Evolutionary conservation across 495 filamentous ascomycete genomes (phyloP), one percentile per base, ranked within the genome.

Genomic region (Podospora didyma): DNA sequence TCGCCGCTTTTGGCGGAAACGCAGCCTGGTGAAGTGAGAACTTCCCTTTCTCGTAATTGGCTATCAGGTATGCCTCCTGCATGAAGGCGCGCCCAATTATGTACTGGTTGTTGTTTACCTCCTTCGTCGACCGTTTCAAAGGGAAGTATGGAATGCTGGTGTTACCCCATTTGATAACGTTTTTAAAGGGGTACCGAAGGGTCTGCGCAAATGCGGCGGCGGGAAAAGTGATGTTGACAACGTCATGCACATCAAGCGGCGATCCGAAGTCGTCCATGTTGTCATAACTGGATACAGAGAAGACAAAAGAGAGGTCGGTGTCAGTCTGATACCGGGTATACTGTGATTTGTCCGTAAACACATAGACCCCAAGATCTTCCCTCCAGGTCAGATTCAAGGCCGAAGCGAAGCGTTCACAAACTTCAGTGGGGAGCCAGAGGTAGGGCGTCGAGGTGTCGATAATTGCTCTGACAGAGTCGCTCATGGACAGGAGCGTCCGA

Each of bases 81-180:
- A 89, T 74, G 60, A 89, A 89, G 3, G 74, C 68, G 24, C 86
- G 80, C n/a, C 86, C 86, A 57, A 89, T 76, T n/a, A 83, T 82
- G 58, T 79, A 76, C 54, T 83, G 75, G n/a, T 77, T 79, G 20
- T 70, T 66, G 62, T 81, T 69, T 2, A 54, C 76, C 45, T 71
- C 67, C 49, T 71, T 74, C 9, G 66, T 69, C 0, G 66, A 64
- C 11, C 66, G 60, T 53, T 79, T 74, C 20, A 89, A 69, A 20
- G 87, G 84, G 58, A 91, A 88, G 66, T 89, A 89, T 17, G 78
- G 74, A 17, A 79, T 58, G 49, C 72, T 67, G 7, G 72, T 61
- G 51, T 74, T 66, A 9, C 70, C 73, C 56, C 69, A 79, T 34
- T 72, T 60, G 51, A 78, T 75, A 11, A 69, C 57, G 35, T 79